Percentiles rank a stretch among this genome's conserved stretches.
Conservation (phyloP, 257 asterid genomes). For the Nicotiana otophora region DNA sequence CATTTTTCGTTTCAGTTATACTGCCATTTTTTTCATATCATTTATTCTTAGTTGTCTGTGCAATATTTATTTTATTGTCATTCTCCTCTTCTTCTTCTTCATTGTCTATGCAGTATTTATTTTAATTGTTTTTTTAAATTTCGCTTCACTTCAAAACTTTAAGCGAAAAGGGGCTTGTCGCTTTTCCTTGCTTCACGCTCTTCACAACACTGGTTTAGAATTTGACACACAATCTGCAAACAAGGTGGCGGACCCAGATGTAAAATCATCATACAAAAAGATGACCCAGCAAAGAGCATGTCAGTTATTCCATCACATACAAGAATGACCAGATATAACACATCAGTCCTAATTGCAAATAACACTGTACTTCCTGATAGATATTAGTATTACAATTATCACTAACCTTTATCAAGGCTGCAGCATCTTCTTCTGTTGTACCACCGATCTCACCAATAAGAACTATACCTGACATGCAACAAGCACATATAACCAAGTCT, state of each 20-base stretch:
- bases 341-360: neutral
- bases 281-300: neutral
- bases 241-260: neutral
- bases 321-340: neutral
- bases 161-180: no score
- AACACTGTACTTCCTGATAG: neutral
- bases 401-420: conserved; percentile 84
- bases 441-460: conserved; percentile 99
- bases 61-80: no score
- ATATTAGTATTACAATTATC: neutral
- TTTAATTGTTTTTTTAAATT: no score
- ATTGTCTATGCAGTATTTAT: no score
- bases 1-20: no score
- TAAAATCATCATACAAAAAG: neutral
- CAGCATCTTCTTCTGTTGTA: conserved; percentile 99
- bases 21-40: no score
- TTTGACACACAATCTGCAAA: neutral
- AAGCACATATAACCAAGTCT: neutral
- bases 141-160: no score
- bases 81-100: no score
- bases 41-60: no score
- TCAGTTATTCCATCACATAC: neutral
- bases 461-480: conserved; percentile 58
- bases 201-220: neutral
- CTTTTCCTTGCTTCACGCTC: no score